Conservation (phyloP, 1,284 basidiomycete species). For the Sanghuangporus weigelae region DNA sequence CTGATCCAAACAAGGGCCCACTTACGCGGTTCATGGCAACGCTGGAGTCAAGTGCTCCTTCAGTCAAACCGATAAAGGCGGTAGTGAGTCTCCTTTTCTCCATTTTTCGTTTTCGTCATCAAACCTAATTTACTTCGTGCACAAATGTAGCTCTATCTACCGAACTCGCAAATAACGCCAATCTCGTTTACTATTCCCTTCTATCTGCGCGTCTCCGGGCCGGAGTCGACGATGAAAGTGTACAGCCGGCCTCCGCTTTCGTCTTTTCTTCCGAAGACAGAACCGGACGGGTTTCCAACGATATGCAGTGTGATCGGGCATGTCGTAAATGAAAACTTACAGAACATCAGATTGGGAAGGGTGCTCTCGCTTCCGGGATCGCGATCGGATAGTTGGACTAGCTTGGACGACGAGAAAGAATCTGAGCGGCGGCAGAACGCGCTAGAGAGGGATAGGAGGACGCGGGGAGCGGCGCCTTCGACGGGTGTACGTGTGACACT, state of each 20-base stretch:
- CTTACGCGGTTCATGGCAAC: slow-evolving; percentile 4
- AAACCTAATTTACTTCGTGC: not conserved
- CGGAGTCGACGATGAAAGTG: slow-evolving; percentile 2
- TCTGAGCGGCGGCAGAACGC: not conserved
- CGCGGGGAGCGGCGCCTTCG: not conserved
- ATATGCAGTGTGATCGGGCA: slow-evolving; percentile 6
- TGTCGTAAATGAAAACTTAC: slow-evolving; percentile 4
- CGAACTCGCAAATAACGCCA: slow-evolving; percentile 14
- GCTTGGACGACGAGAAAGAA: not conserved
- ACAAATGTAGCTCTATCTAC: slow-evolving; percentile 15
- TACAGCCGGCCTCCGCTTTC: slow-evolving; percentile 2
- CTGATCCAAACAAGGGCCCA: not conserved
- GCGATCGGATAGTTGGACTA: not conserved
- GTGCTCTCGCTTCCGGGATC: not conserved
- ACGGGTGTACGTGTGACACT: slow-evolving; percentile 7
- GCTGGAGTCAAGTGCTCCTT: slow-evolving; percentile 5
- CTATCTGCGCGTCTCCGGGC: slow-evolving; percentile 7
- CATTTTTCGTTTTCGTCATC: not conserved
- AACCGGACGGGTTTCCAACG: slow-evolving; percentile 4
- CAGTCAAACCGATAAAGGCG: slow-evolving; percentile 3
- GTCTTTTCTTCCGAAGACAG: slow-evolving; percentile 15
- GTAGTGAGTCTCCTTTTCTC: slow-evolving; percentile 1
- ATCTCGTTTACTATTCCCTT: slow-evolving; percentile 11
- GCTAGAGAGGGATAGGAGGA: not conserved
- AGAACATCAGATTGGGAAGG: not conserved